phyloP scores from a whole-genome alignment of 78 protist species.

The Dictyostelium capitatum region DNA sequence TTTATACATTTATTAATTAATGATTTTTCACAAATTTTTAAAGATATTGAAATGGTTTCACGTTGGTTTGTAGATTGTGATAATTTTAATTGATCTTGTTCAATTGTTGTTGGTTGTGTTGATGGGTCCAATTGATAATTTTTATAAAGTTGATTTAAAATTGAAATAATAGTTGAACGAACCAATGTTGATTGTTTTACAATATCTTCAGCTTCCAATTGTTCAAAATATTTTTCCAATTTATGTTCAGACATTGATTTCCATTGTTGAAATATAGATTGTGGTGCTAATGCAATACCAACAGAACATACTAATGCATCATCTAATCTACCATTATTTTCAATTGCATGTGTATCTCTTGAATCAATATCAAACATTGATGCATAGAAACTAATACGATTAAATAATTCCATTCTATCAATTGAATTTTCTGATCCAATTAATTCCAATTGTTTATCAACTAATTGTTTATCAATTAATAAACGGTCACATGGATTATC shows the following conservation, averaged over 20 bases:
- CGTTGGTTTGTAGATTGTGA: background rate
- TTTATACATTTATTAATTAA: conserved; percentile 17
- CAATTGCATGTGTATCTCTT: conserved; percentile 38
- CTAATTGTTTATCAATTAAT: background rate
- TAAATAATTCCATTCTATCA: background rate
- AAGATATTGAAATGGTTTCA: background rate
- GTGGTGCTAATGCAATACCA: background rate
- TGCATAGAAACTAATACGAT: conserved; percentile 48
- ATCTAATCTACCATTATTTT: conserved; percentile 26
- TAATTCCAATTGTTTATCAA: conserved; percentile 1
- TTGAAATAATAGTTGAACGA: background rate
- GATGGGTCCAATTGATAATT: background rate
- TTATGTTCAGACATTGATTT: background rate
- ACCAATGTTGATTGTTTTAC: background rate
- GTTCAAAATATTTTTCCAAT: conserved; percentile 33
- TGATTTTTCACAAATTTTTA: conserved; percentile 21
- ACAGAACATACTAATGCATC: conserved; percentile 51
- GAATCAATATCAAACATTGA: conserved; percentile 46
- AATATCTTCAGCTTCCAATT: conserved; percentile 40
- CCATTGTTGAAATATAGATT: background rate
- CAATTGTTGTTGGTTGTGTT: background rate
- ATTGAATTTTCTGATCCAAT: background rate
- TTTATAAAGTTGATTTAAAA: conserved; percentile 12
- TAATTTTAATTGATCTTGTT: conserved; percentile 16
- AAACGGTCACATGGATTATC: conserved; percentile 71